These are phyloP conservation scores for Puccinia triticina DNA, from an alignment of 1,284 basidiomycete genomes.

Conservation along the genomic window DNA sequence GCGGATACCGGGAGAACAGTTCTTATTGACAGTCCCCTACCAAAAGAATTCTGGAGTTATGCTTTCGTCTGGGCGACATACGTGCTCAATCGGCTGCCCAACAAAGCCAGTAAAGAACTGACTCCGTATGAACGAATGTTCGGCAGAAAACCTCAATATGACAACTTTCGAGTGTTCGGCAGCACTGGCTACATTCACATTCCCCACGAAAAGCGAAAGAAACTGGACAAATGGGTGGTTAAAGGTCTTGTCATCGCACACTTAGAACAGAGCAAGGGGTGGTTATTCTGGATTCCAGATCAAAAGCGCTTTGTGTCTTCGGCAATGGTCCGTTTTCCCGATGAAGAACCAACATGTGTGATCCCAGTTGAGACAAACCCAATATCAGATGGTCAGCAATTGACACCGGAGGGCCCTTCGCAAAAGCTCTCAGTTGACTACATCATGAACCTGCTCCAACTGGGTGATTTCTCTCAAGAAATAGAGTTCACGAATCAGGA, in stretches of 20 bases:
- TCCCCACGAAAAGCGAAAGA: not conserved
- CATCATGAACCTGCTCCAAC: not conserved
- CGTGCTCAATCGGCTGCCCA: not conserved
- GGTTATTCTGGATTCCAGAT: constrained; percentile 4
- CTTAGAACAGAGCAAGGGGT: constrained; percentile 4
- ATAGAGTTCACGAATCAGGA: not conserved
- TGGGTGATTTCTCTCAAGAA: not conserved
- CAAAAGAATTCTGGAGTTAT: not conserved
- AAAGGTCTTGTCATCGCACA: not conserved
- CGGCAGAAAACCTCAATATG: not conserved
- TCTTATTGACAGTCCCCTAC: not conserved
- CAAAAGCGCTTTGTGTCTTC: not conserved
- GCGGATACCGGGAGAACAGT: not conserved
- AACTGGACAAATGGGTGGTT: not conserved
- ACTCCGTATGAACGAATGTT: not conserved
- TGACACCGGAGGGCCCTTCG: too few species aligned
- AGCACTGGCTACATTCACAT: constrained; percentile 6
- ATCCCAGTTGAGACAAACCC: too few species aligned
- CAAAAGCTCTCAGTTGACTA: not conserved
- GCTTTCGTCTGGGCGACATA: not conserved
- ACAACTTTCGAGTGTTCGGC: not conserved
- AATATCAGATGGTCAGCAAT: too few species aligned
- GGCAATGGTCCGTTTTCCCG: not conserved
- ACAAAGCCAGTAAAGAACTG: not conserved
- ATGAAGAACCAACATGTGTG: not conserved